Base-by-base conservation (phyloP, 1,284 basidiomycete genomes). In the Sanguinoderma infundibulare region DNA sequence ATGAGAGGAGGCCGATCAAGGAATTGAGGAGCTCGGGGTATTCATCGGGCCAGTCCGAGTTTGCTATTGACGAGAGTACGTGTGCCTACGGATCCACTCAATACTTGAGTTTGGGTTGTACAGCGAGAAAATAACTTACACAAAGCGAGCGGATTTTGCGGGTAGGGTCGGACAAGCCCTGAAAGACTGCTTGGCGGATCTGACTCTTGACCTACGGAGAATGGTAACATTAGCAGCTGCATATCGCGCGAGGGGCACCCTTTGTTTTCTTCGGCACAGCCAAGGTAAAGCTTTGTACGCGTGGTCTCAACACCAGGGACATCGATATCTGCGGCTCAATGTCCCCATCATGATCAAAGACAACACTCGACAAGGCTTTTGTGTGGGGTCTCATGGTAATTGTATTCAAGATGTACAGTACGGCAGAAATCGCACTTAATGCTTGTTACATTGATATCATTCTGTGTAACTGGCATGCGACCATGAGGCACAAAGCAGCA, bases 31-130 rank as follows among this genome's bases (percentile, higher is more conserved):
- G 84, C 51, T 91, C 87, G 0, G 95, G 92, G 72, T 93, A 98
- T 81, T 96, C 92, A 74, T 97, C 94, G 10, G 96, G 95, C 94
- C 94, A 98, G 78, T 98, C 95, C 65, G 86, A 90, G 64, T 89
- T 89, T 24, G 95, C 95, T 64, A 98, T 90, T 1, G 86, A 86
- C 12, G 95, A 95, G 20, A 96, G 76, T 2, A 90, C 89, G 68
- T 90, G 91, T 2, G 95, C 95, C 92, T 96, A 67, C 0, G 59
- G 9, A 4, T 24, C 34, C 20, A 8, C 28, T 52, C 51, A 53
- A 47, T 36, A 26, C 39, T 32, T 14, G 6, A 2, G 6, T 3
- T 46, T 14, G 42, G 24, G 6, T 26, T 17, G 34, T 34, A 26
- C 24, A 46, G 42, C 9, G 8, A 15, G 7, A 14, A 39, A 49